Evolutionary conservation across 2,329 filamentous ascomycete genomes (phyloP).

Genomic region (Periconia macrospinosa): DNA sequence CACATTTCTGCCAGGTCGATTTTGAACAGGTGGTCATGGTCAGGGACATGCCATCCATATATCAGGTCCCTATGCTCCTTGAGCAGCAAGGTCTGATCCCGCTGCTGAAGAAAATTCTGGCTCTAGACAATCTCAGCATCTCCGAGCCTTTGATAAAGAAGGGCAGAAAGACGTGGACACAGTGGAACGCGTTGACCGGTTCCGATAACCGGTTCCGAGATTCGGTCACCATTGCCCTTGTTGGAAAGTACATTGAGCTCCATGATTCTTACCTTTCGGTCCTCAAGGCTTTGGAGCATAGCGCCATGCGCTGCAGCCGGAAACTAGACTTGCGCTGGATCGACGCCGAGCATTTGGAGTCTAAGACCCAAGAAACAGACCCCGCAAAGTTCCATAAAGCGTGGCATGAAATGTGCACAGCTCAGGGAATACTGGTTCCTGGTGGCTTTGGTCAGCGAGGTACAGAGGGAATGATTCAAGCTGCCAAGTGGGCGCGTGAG

Average conservation of each 20-base stretch:
- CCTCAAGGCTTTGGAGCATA: slow-evolving; percentile 85
- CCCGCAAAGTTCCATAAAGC: slow-evolving; percentile 81
- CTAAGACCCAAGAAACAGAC: slow-evolving; percentile 60
- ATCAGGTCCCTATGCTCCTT: slow-evolving; percentile 92
- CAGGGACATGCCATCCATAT: slow-evolving; percentile 84
- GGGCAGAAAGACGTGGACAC: slow-evolving; percentile 72
- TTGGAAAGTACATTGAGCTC: slow-evolving; percentile 87
- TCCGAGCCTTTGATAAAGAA: slow-evolving; percentile 59
- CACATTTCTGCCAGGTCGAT: slow-evolving; percentile 85
- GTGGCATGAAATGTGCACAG: slow-evolving; percentile 77
- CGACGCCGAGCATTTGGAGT: slow-evolving; percentile 82
- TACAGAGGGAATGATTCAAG: slow-evolving; percentile 86
- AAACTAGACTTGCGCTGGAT: slow-evolving; percentile 83
- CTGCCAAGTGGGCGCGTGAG: slow-evolving; percentile 83
- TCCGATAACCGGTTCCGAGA: slow-evolving; percentile 68
- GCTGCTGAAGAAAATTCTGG: slow-evolving; percentile 67
- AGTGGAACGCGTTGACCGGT: slow-evolving; percentile 74
- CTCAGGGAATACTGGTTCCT: slow-evolving; percentile 68
- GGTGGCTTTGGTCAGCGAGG: slow-evolving; percentile 83
- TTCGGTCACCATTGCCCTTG: slow-evolving; percentile 77
- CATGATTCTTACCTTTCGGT: slow-evolving; percentile 86
- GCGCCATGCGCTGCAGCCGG: slow-evolving; percentile 80
- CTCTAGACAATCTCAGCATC: slow-evolving; percentile 61
- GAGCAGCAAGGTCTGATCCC: slow-evolving; percentile 75
- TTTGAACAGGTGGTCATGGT: slow-evolving; percentile 83